phyloP scores from a whole-genome alignment of 2,329 filamentous ascomycete species.

The Aspergillus spinulosporus region DNA sequence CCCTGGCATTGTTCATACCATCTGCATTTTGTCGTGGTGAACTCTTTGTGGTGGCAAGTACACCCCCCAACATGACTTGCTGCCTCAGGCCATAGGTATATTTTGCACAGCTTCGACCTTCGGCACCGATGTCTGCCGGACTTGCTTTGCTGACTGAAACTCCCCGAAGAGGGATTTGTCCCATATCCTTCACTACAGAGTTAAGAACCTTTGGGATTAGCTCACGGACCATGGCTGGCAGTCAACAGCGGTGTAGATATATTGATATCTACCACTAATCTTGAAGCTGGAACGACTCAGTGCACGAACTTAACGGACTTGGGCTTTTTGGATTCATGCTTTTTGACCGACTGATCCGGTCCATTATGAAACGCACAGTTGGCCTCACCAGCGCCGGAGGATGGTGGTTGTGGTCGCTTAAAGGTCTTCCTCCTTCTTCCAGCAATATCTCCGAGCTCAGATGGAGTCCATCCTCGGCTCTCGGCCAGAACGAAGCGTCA shows the following conservation, averaged over 20 bases:
- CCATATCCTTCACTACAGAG: background rate
- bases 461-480: slow-evolving; percentile 23
- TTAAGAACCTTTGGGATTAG: background rate
- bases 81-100: too few relatives aligned
- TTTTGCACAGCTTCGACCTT: too few relatives aligned
- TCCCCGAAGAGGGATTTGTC: too few relatives aligned
- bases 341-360: background rate
- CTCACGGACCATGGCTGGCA: too few relatives aligned
- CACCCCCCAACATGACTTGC: too few relatives aligned
- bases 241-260: background rate
- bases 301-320: too few relatives aligned
- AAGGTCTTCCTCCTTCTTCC: background rate
- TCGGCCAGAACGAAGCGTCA: slow-evolving; percentile 25
- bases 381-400: background rate
- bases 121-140: too few relatives aligned
- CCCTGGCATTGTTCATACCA: too few relatives aligned
- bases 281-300: background rate
- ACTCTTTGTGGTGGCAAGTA: too few relatives aligned
- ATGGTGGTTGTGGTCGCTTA: background rate
- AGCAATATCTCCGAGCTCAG: slow-evolving; percentile 14
- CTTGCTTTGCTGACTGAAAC: too few relatives aligned
- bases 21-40: too few relatives aligned
- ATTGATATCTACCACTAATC: background rate
- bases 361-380: background rate
- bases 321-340: background rate